Evolutionary conservation across 2,329 filamentous ascomycete genomes (phyloP).

Genomic region (Colletotrichum phormii): DNA sequence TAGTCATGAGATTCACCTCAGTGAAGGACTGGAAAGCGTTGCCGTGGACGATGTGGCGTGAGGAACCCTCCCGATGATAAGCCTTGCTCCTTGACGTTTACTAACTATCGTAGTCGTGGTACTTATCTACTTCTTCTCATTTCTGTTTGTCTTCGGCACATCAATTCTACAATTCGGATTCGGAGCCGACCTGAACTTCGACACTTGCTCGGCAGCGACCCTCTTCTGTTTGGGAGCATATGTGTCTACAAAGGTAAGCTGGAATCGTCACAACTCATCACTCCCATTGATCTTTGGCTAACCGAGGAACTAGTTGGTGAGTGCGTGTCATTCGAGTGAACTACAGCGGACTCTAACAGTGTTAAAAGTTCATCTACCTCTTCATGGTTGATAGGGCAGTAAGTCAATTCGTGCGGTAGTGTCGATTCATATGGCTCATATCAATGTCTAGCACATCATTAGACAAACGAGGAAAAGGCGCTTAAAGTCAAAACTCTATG

Average conservation of each 20-base stretch:
- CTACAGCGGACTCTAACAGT: neutral
- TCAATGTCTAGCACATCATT: conserved; percentile 12
- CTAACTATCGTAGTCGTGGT: conserved; percentile 14
- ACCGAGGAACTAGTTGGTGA: neutral
- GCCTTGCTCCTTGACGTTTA: neutral
- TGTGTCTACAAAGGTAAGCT: conserved; percentile 25
- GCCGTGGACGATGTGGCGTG: conserved; percentile 32
- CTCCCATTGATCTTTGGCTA: neutral
- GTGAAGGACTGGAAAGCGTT: conserved; percentile 27
- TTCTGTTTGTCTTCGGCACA: conserved; percentile 29
- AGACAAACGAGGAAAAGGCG: conserved; percentile 25
- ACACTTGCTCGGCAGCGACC: conserved; percentile 23
- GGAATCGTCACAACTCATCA: neutral
- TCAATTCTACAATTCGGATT: conserved; percentile 30
- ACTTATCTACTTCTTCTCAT: conserved; percentile 26
- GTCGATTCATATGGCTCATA: neutral
- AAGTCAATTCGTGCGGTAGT: neutral
- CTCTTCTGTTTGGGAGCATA: conserved; percentile 29
- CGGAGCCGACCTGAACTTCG: conserved; percentile 23
- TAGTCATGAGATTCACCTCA: conserved; percentile 15
- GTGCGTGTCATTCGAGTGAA: neutral
- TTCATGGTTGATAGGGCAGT: conserved; percentile 33
- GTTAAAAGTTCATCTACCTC: conserved; percentile 25
- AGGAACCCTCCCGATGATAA: neutral
- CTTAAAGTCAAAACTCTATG: conserved; percentile 22